Evolutionary conservation across 2,329 filamentous ascomycete genomes (phyloP).

Genomic region (Cladorrhinum sp.): DNA sequence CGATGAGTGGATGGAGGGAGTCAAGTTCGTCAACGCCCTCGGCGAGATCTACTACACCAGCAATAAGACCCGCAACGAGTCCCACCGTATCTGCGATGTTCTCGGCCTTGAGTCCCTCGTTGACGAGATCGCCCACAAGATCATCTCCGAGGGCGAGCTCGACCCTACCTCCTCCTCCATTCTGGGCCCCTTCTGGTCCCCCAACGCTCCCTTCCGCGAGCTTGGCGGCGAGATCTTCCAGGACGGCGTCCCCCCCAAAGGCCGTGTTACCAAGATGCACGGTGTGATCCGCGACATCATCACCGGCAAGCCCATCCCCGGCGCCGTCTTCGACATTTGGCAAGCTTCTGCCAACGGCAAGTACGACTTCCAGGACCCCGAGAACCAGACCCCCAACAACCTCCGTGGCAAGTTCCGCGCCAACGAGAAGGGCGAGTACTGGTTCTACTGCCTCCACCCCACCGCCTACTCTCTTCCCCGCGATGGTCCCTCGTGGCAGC

Average conservation of each 20-base stretch:
- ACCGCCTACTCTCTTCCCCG: conserved; percentile 42
- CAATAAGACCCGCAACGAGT: conserved; percentile 68
- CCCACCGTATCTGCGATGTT: conserved; percentile 69
- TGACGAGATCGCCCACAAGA: conserved; percentile 75
- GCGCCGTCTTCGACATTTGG: conserved; percentile 73
- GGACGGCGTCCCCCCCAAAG: conserved; percentile 45
- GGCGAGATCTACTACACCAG: conserved; percentile 66
- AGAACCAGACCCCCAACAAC: conserved; percentile 62
- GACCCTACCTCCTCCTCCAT: conserved; percentile 72
- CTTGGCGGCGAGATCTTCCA: conserved; percentile 67
- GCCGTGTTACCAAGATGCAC: conserved; percentile 60
- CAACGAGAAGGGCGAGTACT: conserved; percentile 59
- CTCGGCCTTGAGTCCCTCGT: conserved; percentile 74
- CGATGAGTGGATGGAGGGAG: conserved; percentile 74
- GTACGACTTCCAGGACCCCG: conserved; percentile 65
- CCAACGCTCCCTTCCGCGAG: conserved; percentile 65
- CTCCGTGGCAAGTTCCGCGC: conserved; percentile 65
- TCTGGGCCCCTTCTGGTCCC: conserved; percentile 80
- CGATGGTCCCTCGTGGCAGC: conserved; percentile 52
- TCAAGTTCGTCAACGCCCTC: conserved; percentile 58
- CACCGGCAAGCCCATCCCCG: conserved; percentile 62
- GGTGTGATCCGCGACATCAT: conserved; percentile 54
- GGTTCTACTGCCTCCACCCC: conserved; percentile 53
- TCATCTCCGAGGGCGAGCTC: conserved; percentile 45
- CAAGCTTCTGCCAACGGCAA: conserved; percentile 70